Conservation (phyloP, 192 early-diverging fungal genomes). For the Mortierella alpina region DNA sequence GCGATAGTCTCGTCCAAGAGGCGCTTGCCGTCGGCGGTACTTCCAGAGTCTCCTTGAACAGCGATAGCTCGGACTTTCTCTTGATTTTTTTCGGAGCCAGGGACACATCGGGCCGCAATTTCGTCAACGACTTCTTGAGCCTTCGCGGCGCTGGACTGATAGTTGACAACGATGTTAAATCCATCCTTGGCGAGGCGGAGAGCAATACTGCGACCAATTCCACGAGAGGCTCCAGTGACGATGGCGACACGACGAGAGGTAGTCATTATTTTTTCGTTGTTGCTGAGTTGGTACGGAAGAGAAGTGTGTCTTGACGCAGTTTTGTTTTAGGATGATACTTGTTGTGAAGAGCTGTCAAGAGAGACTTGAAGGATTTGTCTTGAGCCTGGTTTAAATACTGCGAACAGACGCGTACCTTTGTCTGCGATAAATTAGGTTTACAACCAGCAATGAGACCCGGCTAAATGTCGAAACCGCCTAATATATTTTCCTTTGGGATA, state of each 20-base stretch:
- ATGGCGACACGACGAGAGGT: slow-evolving; percentile 3
- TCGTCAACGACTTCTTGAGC: slow-evolving; percentile 2
- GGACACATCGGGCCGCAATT: not conserved
- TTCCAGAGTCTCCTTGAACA: slow-evolving; percentile 54
- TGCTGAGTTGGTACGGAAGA: too few relatives aligned
- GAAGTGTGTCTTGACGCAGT: too few relatives aligned
- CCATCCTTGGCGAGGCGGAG: slow-evolving; percentile 5
- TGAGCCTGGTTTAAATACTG: too few relatives aligned
- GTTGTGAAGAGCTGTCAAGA: too few relatives aligned
- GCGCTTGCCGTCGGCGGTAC: not conserved
- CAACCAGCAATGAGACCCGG: too few relatives aligned
- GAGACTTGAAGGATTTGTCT: too few relatives aligned
- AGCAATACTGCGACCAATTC: slow-evolving; percentile 5
- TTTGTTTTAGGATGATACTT: too few relatives aligned
- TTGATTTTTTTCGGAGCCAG: not conserved
- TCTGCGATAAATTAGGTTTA: too few relatives aligned
- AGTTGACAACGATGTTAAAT: slow-evolving; percentile 17
- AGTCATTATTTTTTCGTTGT: too few relatives aligned
- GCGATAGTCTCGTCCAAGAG: slow-evolving; percentile 42
- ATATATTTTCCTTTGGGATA: too few relatives aligned
- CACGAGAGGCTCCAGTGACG: slow-evolving; percentile 3
- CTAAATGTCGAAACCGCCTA: too few relatives aligned
- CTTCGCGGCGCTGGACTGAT: not conserved
- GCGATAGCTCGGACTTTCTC: slow-evolving; percentile 35
- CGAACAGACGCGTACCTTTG: too few relatives aligned